A percentile compares a stretch with the other conserved stretches of the same genome.
Evolutionary conservation across 441 rosid species (phyloP).

Genomic region (Gossypium trilobum): DNA sequence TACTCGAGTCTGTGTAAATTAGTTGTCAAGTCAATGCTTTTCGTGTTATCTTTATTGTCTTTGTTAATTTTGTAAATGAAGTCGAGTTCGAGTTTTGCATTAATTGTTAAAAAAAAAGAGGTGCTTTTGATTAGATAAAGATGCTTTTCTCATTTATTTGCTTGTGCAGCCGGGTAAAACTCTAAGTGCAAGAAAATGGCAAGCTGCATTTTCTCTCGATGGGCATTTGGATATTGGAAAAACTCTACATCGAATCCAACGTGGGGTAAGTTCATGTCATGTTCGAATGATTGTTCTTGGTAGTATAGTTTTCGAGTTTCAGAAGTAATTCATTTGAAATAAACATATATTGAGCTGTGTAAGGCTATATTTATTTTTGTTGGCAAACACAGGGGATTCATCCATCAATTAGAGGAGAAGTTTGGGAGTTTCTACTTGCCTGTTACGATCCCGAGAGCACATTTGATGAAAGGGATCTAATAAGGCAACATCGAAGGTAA

Average conservation of each 20-base stretch:
- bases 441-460: constrained; percentile 82
- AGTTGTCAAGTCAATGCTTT: background rate
- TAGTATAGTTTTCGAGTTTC: background rate
- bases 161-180: constrained; percentile 82
- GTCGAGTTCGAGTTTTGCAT: background rate
- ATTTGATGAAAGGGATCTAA: constrained; percentile 71
- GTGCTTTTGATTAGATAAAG: background rate
- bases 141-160: constrained; percentile 13
- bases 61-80: constrained; percentile 5
- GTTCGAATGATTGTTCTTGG: background rate
- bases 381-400: constrained; percentile 56
- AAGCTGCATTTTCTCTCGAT: constrained; percentile 61
- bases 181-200: constrained; percentile 87
- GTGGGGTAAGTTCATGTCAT: constrained; percentile 49
- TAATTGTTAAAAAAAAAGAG: background rate
- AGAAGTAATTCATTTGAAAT: no score
- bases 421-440: constrained; percentile 89
- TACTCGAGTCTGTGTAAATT: background rate
- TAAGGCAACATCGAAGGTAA: constrained; percentile 65
- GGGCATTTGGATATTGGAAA: constrained; percentile 71
- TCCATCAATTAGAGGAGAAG: constrained; percentile 96
- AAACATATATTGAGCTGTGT: background rate
- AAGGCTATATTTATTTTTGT: background rate
- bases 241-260: constrained; percentile 69
- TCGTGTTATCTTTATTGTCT: background rate